These are phyloP conservation scores for Candida tropicalis DNA, from an alignment of 1,139 yeast genomes.

Conservation along the genomic window DNA sequence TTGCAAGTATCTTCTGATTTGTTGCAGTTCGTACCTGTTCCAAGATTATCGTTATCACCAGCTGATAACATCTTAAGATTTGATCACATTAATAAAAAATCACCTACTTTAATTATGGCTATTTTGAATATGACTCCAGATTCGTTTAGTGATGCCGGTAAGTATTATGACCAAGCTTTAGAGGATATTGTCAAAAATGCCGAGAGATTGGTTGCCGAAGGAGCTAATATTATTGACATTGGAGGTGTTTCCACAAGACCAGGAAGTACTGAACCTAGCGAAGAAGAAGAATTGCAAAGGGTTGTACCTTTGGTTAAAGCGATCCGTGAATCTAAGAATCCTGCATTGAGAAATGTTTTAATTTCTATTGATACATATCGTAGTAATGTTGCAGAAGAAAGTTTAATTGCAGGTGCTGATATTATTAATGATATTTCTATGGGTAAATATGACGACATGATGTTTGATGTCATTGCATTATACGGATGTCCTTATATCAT, in stretches of 20 bases:
- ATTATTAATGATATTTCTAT: constrained; percentile 90
- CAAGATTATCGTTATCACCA: constrained; percentile 22
- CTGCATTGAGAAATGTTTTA: constrained; percentile 43
- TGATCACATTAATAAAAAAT: constrained; percentile 36
- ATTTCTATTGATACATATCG: constrained; percentile 88
- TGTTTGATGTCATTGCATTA: constrained; percentile 69
- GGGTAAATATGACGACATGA: constrained; percentile 66
- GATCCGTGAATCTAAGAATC: constrained; percentile 45
- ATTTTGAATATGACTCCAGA: constrained; percentile 91
- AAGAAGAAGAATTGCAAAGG: constrained; percentile 61
- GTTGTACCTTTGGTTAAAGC: constrained; percentile 71
- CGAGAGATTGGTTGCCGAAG: constrained; percentile 50
- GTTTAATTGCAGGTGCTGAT: constrained; percentile 80
- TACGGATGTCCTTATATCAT: constrained; percentile 76
- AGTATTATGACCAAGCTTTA: constrained; percentile 27
- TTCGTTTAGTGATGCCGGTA: constrained; percentile 92
- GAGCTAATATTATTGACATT: constrained; percentile 75
- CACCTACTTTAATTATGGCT: constrained; percentile 71
- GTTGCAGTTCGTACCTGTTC: constrained; percentile 48
- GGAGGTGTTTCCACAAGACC: constrained; percentile 97
- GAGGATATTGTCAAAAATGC: constrained; percentile 40
- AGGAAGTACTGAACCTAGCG: constrained; percentile 61
- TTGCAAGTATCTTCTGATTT: constrained; percentile 52
- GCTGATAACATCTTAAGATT: constrained; percentile 34
- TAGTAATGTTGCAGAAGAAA: constrained; percentile 67